Evolutionary conservation across 2,329 filamentous ascomycete genomes (phyloP).

Genomic region (Myriosclerotinia duriaeana): DNA sequence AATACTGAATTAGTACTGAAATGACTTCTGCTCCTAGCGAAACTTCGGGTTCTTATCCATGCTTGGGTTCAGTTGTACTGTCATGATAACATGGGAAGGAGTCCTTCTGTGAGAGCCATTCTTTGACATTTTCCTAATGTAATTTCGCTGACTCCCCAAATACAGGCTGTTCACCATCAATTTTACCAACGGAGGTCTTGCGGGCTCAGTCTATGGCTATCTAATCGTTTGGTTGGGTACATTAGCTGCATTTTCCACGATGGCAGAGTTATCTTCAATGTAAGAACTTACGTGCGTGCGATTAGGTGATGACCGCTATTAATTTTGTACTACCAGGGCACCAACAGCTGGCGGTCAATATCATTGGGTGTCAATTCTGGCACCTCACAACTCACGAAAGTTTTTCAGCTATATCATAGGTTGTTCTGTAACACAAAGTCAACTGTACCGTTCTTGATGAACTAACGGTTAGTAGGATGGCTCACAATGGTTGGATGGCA

Average conservation of each 20-base stretch:
- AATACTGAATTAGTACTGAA: background rate
- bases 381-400: slow-evolving; percentile 48
- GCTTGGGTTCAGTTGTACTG: slow-evolving; percentile 45
- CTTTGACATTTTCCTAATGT: background rate
- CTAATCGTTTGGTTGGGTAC: slow-evolving; percentile 39
- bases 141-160: background rate
- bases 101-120: slow-evolving; percentile 6
- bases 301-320: background rate
- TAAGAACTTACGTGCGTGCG: slow-evolving; percentile 20
- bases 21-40: slow-evolving; percentile 30
- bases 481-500: slow-evolving; percentile 49
- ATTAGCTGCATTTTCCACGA: slow-evolving; percentile 27
- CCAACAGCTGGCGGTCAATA: slow-evolving; percentile 59
- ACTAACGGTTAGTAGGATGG: slow-evolving; percentile 43
- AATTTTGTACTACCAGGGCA: slow-evolving; percentile 40
- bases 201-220: slow-evolving; percentile 45
- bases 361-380: slow-evolving; percentile 56
- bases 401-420: slow-evolving; percentile 54
- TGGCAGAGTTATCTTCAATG: slow-evolving; percentile 35
- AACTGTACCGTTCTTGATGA: background rate
- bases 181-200: slow-evolving; percentile 18
- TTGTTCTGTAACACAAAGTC: slow-evolving; percentile 25
- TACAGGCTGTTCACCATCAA: slow-evolving; percentile 14
- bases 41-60: slow-evolving; percentile 45
- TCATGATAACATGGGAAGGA: slow-evolving; percentile 47